Conservation (phyloP, 1,139 yeast genomes). For the Nakaseomyces uthaithaninus region DNA sequence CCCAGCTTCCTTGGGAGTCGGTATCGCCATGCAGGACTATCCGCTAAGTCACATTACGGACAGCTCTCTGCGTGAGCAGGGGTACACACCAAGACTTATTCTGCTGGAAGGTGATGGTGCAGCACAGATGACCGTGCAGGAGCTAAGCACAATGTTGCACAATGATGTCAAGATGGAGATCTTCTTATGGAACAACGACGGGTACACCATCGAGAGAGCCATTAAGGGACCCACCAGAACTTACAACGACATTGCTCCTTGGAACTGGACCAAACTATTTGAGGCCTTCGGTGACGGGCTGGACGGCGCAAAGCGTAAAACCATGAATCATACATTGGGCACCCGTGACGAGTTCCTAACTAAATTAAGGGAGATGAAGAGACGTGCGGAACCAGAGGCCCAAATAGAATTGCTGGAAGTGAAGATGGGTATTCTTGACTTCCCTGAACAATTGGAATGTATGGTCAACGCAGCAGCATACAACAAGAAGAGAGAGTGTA, state of each 20-base stretch:
- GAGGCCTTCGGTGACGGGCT: conserved; percentile 56
- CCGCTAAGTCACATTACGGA: conserved; percentile 20
- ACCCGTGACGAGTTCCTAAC: conserved; percentile 15
- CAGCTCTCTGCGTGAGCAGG: conserved; percentile 23
- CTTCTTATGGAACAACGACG: conserved; percentile 68
- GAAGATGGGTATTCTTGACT: conserved; percentile 59
- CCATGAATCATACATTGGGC: conserved; percentile 14
- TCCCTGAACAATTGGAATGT: conserved; percentile 38
- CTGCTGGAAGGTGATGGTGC: conserved; percentile 85
- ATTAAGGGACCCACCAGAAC: conserved; percentile 68
- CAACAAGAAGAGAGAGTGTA: conserved; percentile 8
- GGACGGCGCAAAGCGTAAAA: conserved; percentile 13
- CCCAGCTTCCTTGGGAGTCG: conserved; percentile 76
- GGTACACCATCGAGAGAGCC: conserved; percentile 80
- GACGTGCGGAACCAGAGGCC: conserved; percentile 14
- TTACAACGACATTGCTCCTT: conserved; percentile 75
- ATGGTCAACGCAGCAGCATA: conserved; percentile 19
- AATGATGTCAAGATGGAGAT: conserved; percentile 54
- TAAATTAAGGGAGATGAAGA: conserved; percentile 17
- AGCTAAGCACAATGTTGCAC: conserved; percentile 60
- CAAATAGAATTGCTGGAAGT: conserved; percentile 60
- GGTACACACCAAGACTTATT: conserved; percentile 46
- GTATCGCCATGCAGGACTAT: conserved; percentile 55
- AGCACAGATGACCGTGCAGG: conserved; percentile 85
- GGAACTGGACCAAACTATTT: conserved; percentile 70